These are phyloP conservation scores for Ustilago sp. DNA, from an alignment of 1,284 basidiomycete species.

Conservation along the genomic window DNA sequence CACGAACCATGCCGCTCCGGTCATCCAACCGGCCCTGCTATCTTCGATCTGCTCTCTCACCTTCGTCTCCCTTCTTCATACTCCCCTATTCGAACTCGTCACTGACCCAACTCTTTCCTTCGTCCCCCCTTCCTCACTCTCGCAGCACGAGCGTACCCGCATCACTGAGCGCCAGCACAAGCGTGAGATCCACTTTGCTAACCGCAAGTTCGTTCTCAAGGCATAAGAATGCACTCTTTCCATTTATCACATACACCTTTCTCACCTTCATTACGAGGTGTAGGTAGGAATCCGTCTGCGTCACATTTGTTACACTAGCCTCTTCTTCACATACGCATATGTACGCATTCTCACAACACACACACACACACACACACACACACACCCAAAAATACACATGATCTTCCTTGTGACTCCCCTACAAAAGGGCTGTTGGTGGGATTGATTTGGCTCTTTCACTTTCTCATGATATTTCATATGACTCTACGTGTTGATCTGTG, in stretches of 20 bases:
- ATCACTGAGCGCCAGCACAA: slow-evolving; percentile 69
- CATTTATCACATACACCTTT: slow-evolving; percentile 1
- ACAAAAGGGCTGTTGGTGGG: background rate
- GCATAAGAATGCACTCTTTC: slow-evolving; percentile 53
- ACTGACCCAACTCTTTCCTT: slow-evolving; percentile 14
- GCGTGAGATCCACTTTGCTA: slow-evolving; percentile 68
- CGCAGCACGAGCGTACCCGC: slow-evolving; percentile 64
- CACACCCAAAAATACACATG: slow-evolving; percentile 1
- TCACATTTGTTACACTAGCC: slow-evolving; percentile 7
- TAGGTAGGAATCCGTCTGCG: background rate
- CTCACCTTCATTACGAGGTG: background rate
- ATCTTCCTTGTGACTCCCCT: background rate
- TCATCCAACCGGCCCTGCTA: no score
- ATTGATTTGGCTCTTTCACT: background rate
- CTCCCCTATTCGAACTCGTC: background rate
- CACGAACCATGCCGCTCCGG: no score
- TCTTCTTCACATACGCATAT: background rate
- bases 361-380: slow-evolving; percentile 6
- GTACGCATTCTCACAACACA: slow-evolving; percentile 2
- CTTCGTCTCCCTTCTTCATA: background rate
- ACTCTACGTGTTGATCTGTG: no score
- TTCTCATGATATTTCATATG: no score
- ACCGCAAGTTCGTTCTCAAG: slow-evolving; percentile 68
- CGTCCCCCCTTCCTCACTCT: background rate
- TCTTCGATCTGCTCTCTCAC: slow-evolving; percentile 1